Base-by-base conservation (phyloP, 164 flowering plant species). In the Magnolia changhungtana region DNA sequence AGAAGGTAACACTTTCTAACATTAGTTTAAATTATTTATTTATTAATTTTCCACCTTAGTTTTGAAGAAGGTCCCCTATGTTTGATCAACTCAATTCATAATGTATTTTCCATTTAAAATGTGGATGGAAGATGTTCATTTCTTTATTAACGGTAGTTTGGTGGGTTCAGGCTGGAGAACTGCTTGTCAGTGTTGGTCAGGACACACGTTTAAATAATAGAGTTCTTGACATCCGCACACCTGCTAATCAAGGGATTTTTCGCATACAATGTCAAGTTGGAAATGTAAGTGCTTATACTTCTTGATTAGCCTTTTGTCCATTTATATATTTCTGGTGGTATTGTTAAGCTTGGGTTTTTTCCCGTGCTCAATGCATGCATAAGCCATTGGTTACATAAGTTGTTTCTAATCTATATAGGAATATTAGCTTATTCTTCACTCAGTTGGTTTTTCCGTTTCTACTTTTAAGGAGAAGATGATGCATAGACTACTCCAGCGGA, bases 191-290 rank as follows among this genome's bases (percentile, higher is more conserved):
- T 73, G 99, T 94, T 68, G 89, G 89, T 78, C 97, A 92, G 84
- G 99, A 94, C 72, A 96, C 98, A 6, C 90, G 99, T 1, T 80
- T 96, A 77, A 92, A 94, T 72, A 77, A 75, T 73, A 89, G 98
- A 73, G 92, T 91, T 66, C 83, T 96, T 4, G 98, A 96, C 86
- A 2, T 92, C 19, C 88, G 98, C 68, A 96, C 98, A 8, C 91
- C 97, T 65, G 92, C 98, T 50, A 96, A 93, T 84, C 97, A 94
- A 77, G 98, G 87, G 66, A 93, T 96, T 49, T 94, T 96, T 69
- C 89, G 92, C 1, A 78, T 96, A 74, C 92, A 91, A 67, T 82
- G 85, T 78, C 88, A 91, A 85, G 94, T 96, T 82, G 87, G 77
- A 78, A 85, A 82, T 84, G 96, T 94, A 81, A 73, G 92, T 76